These are phyloP conservation scores for Boletus albobrunnescens DNA, from an alignment of 1,284 basidiomycete genomes.

Conservation along the genomic window DNA sequence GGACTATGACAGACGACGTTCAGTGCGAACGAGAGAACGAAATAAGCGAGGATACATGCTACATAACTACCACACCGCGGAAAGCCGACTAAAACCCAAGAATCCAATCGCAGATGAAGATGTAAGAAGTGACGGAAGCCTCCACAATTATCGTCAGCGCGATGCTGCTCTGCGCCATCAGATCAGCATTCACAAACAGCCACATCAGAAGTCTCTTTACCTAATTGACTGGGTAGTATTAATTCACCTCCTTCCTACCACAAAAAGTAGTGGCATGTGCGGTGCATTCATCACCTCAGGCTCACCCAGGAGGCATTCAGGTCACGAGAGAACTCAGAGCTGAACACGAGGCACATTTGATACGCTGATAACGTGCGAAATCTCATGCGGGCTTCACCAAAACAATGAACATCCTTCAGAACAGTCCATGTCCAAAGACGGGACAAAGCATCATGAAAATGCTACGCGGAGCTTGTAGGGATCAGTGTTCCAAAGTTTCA, in stretches of 20 bases:
- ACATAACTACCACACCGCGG: conserved; percentile 21
- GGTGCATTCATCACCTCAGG: conserved; percentile 3
- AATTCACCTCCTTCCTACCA: background rate
- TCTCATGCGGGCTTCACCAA: conserved; percentile 17
- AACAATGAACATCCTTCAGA: conserved; percentile 12
- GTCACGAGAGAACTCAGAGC: conserved; percentile 9
- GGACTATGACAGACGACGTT: conserved; percentile 9
- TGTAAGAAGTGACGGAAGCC: conserved; percentile 9
- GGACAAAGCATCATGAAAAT: conserved; percentile 6
- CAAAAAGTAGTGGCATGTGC: background rate
- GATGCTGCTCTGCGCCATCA: conserved; percentile 6
- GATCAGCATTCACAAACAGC: conserved; percentile 1
- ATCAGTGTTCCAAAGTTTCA: conserved; percentile 9
- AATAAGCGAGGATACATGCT: conserved; percentile 3
- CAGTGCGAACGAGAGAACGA: conserved; percentile 9
- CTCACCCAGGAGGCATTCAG: background rate
- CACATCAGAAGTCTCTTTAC: background rate
- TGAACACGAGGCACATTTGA: conserved; percentile 24
- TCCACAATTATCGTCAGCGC: conserved; percentile 5
- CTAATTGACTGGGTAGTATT: conserved; percentile 8
- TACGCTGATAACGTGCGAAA: conserved; percentile 5
- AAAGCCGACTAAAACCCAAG: conserved; percentile 22
- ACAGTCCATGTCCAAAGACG: conserved; percentile 15
- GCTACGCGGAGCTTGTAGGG: conserved; percentile 24
- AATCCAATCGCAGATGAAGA: conserved; percentile 14